Percentiles rank a stretch among this genome's conserved stretches.
Evolutionary conservation across 2,329 filamentous ascomycete genomes (phyloP).

Genomic region (Microdochium bolleyi): DNA sequence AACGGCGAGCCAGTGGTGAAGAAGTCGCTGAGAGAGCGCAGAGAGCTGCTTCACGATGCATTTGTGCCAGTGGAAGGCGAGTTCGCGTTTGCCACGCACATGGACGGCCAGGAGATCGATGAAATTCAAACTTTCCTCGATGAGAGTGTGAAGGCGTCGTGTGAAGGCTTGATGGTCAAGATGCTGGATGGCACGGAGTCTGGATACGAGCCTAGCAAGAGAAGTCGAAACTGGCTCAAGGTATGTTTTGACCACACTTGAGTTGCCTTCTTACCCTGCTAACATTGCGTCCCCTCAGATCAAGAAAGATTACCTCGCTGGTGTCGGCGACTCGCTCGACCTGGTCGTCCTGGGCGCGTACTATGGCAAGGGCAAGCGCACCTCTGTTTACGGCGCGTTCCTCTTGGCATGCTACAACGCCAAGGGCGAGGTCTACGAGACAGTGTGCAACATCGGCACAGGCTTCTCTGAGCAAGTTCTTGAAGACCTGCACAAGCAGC

Average conservation of each 20-base stretch:
- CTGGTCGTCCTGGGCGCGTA: conserved; percentile 94
- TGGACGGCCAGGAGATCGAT: conserved; percentile 82
- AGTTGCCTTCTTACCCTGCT: not conserved
- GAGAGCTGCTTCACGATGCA: conserved; percentile 63
- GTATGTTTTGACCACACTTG: conserved; percentile 30
- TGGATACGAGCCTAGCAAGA: conserved; percentile 91
- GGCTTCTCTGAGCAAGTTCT: conserved; percentile 93
- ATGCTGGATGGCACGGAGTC: conserved; percentile 93
- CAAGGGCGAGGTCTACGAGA: conserved; percentile 75
- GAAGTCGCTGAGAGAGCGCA: conserved; percentile 76
- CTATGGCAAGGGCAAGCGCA: conserved; percentile 89
- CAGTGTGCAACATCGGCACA: conserved; percentile 96
- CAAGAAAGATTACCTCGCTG: conserved; percentile 95
- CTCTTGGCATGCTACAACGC: conserved; percentile 90
- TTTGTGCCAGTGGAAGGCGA: conserved; percentile 80
- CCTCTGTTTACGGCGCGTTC: conserved; percentile 92
- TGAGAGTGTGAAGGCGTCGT: conserved; percentile 90
- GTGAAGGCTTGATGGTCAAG: conserved; percentile 98
- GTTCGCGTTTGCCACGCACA: conserved; percentile 81
- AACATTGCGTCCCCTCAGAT: conserved; percentile 44
- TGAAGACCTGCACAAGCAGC: conserved; percentile 72
- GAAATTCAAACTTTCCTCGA: conserved; percentile 90
- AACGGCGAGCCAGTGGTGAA: conserved; percentile 88
- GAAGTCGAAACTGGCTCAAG: conserved; percentile 98
- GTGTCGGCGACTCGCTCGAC: conserved; percentile 91